Evolutionary conservation across 2,329 filamentous ascomycete species (phyloP), one percentile per base, ranked within the genome.

Genomic region (Cadophora luteo-olivacea): DNA sequence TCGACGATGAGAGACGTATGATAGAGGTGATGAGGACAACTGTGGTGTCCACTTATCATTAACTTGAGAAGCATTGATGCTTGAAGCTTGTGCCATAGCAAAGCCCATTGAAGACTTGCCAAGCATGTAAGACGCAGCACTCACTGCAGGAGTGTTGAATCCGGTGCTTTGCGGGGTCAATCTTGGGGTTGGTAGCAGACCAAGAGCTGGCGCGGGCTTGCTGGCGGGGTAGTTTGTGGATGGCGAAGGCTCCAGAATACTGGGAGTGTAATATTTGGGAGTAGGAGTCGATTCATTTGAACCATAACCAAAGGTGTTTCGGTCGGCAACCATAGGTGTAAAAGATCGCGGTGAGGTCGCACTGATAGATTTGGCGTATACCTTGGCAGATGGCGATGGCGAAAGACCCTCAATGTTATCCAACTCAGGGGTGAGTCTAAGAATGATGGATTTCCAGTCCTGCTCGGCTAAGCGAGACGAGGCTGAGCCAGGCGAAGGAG

Each of bases 91-190:
- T 1, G 85, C 81, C 84, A 89, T 86, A 32, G 87, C 88, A 70
- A 86, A 80, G 66, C 86, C 82, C 87, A 90, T 90, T 0, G 87
- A 86, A n/a, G 82, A 83, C 71, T 82, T 84, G 70, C 81, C 79
- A 54, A 86, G 80, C 60, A 86, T 78, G 63, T 83, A 82, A 64
- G 85, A 83, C 45, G 82, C 81, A 75, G 83, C 83, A 82, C 82
- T 84, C 83, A 82, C 86, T 70, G 86, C 86, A 84, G 87, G 86
- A 84, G 87, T 89, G 79, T 82, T 84, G 76, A 85, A 84, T 78
- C 85, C 86, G 72, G 80, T 82, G 33, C 80, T 80, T 77, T 87
- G 85, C 11, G 87, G 86, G 24, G 86, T 88, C 67, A 89, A 80
- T 62, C 86, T 85, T 45, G 87, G 86, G 12, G 86, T 89, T 1